A percentile compares a stretch with the other conserved stretches of the same genome.
These are phyloP conservation scores for Backusella liffmaniae DNA, from an alignment of 192 early-diverging fungal species.

Conservation along the genomic window DNA sequence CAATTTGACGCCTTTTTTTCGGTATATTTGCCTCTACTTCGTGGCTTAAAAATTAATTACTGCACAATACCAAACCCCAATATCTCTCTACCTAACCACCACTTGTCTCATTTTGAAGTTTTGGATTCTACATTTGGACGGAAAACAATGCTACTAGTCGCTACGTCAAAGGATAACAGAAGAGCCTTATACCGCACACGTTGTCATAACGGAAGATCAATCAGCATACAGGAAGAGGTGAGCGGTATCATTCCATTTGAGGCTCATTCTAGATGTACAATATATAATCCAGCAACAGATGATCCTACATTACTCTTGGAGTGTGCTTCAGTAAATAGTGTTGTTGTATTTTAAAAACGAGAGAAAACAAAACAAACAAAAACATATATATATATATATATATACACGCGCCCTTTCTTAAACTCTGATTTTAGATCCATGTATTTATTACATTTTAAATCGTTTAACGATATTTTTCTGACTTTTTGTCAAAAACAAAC, in stretches of 20 bases:
- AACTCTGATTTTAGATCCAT: too few relatives aligned
- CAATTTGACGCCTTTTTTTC: not conserved
- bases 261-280: not conserved
- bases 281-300: not conserved
- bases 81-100: not conserved
- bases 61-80: not conserved
- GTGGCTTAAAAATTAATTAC: not conserved
- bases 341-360: not conserved
- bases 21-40: not conserved
- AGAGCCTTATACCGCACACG: not conserved
- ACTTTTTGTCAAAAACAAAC: not conserved
- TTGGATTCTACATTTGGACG: not conserved
- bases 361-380: not conserved
- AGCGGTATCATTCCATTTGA: not conserved
- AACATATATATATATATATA: too few relatives aligned
- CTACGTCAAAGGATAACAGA: not conserved
- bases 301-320: not conserved
- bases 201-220: not conserved
- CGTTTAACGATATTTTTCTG: not conserved
- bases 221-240: not conserved
- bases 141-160: not conserved
- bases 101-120: not conserved
- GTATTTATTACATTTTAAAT: too few relatives aligned
- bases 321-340: not conserved
- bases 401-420: too few relatives aligned